Evolutionary conservation across 306 rosid genomes (phyloP).

Genomic region (Trifolium pratense): DNA sequence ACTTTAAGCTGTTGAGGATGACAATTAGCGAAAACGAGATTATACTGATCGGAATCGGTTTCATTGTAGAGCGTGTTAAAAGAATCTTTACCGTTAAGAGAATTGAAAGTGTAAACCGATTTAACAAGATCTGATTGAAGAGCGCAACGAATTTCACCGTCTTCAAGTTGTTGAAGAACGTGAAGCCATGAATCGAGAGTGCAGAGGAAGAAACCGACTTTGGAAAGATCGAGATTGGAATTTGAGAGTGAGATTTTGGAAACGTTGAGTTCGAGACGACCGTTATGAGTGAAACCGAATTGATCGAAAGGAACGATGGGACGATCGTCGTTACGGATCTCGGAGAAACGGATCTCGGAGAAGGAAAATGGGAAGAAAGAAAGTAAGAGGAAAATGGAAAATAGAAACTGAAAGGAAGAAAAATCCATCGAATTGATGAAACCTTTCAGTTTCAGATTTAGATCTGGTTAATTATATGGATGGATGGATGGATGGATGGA

Average conservation of each 20-base stretch:
- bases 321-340: constrained; percentile 61
- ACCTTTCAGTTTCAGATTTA: constrained; percentile 33
- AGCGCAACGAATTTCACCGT: constrained; percentile 65
- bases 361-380: constrained; percentile 37
- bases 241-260: constrained; percentile 58
- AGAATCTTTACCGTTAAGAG: constrained; percentile 39
- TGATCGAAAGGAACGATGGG: constrained; percentile 73
- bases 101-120: constrained; percentile 57
- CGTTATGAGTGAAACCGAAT: constrained; percentile 86
- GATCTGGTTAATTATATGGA: constrained; percentile 38
- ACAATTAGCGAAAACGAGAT: constrained; percentile 86
- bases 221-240: constrained; percentile 59
- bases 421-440: constrained; percentile 29
- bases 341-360: constrained; percentile 74
- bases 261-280: constrained; percentile 77
- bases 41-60: constrained; percentile 81
- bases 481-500: too few species aligned
- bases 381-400: constrained; percentile 36
- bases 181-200: constrained; percentile 81
- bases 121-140: constrained; percentile 71
- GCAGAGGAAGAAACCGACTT: constrained; percentile 83
- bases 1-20: constrained; percentile 47
- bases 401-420: constrained; percentile 31
- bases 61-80: constrained; percentile 47
- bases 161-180: constrained; percentile 77